Conservation (phyloP, 306 rosid species). For the Comarum palustre region DNA sequence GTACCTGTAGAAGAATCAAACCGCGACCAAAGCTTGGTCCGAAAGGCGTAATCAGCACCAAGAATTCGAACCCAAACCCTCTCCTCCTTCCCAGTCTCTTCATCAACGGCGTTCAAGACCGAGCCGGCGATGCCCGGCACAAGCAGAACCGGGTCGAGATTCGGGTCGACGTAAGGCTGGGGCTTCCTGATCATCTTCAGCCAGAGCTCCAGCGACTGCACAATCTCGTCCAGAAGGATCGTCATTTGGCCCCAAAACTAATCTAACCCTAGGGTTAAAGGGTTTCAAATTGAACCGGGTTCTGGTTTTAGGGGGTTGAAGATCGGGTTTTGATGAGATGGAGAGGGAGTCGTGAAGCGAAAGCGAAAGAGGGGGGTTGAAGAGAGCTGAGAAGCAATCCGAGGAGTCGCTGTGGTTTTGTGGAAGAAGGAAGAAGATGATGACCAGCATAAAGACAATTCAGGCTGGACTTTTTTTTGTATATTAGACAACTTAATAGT, state of each 20-base stretch:
- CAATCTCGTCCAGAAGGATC: conserved; percentile 56
- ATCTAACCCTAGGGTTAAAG: conserved; percentile 16
- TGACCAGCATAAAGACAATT: background rate
- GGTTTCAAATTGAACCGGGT: background rate
- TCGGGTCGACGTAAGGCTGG: conserved; percentile 58
- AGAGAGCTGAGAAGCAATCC: background rate
- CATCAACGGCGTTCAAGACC: conserved; percentile 55
- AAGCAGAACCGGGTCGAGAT: conserved; percentile 80
- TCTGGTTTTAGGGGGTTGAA: background rate
- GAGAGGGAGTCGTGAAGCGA: conserved; percentile 5
- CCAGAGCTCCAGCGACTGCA: conserved; percentile 75
- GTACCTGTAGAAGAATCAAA: conserved; percentile 79
- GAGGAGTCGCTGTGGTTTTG: background rate
- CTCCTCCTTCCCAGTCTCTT: conserved; percentile 50
- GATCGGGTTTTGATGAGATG: background rate
- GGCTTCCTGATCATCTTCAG: conserved; percentile 56
- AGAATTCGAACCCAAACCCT: conserved; percentile 90
- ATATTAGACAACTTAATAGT: background rate
- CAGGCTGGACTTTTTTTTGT: background rate
- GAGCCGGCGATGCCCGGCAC: conserved; percentile 95
- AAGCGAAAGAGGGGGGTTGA: background rate
- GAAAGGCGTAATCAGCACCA: conserved; percentile 59
- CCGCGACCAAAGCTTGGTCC: conserved; percentile 91
- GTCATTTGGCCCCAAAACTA: conserved; percentile 35
- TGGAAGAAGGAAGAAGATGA: background rate